Percentiles rank a stretch among this genome's conserved stretches.
phyloP scores from a whole-genome alignment of 2,329 filamentous ascomycete genomes.

The Pseudogymnoascus destructans region DNA sequence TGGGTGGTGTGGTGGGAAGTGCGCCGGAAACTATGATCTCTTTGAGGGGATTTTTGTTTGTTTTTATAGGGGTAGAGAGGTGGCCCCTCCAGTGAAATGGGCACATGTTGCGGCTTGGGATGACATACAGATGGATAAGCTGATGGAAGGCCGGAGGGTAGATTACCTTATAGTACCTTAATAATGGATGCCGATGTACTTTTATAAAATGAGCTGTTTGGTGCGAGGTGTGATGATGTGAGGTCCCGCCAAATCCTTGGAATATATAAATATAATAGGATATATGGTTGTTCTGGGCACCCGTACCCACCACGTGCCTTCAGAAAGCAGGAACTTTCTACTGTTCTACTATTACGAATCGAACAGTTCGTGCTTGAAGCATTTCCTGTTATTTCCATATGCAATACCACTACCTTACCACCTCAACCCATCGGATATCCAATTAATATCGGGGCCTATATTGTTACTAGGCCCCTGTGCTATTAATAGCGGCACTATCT shows the following conservation, averaged over 20 bases:
- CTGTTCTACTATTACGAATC: not conserved
- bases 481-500: not conserved
- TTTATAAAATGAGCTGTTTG: not conserved
- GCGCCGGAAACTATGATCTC: not conserved
- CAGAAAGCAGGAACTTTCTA: not conserved
- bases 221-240: too few species aligned
- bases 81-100: not conserved
- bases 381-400: not conserved
- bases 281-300: not conserved
- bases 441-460: not conserved
- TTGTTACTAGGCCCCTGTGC: not conserved
- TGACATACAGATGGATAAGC: not conserved
- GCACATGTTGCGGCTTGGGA: not conserved
- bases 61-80: not conserved
- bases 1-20: not conserved
- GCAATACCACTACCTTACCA: not conserved
- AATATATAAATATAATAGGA: not conserved
- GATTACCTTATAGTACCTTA: not conserved
- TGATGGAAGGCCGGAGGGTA: not conserved
- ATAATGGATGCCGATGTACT: not conserved
- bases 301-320: not conserved
- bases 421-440: not conserved
- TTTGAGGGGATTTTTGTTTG: not conserved
- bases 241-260: too few species aligned
- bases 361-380: not conserved